phyloP scores from a whole-genome alignment of 495 filamentous ascomycete genomes.

The Aspergillus taichungensis region DNA sequence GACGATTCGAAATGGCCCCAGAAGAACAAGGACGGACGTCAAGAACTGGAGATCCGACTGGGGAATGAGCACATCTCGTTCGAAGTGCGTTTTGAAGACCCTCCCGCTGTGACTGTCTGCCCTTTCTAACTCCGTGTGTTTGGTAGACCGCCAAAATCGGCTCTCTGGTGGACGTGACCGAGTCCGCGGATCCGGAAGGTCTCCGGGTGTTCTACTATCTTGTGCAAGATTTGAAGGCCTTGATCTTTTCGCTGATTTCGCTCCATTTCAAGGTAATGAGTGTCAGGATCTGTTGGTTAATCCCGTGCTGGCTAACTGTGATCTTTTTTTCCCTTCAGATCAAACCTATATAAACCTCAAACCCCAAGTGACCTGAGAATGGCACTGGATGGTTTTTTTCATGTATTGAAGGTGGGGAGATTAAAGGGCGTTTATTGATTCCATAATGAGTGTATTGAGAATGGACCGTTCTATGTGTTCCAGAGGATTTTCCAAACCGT shows the following conservation, averaged over 20 bases:
- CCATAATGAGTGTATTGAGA: neutral
- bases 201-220: slow-evolving; percentile 99
- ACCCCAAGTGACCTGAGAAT: neutral
- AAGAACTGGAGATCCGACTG: slow-evolving; percentile 91
- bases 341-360: slow-evolving; percentile 61
- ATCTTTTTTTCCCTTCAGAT: slow-evolving; percentile 40
- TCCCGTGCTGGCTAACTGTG: slow-evolving; percentile 1
- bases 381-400: neutral
- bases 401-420: neutral
- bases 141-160: slow-evolving; percentile 94
- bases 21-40: slow-evolving; percentile 98
- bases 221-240: slow-evolving; percentile 92
- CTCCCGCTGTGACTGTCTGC: neutral
- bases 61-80: slow-evolving; percentile 98
- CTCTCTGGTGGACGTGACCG: slow-evolving; percentile 91
- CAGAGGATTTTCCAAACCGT: slow-evolving; percentile 1
- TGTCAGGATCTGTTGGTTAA: neutral
- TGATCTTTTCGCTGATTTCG: slow-evolving; percentile 92
- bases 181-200: slow-evolving; percentile 92
- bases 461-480: neutral
- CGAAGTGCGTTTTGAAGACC: slow-evolving; percentile 49
- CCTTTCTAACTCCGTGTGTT: neutral
- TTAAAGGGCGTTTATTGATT: neutral
- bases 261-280: slow-evolving; percentile 84
- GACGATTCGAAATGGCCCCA: slow-evolving; percentile 99